Percentiles rank a stretch among this genome's conserved stretches.
Conservation (phyloP, 2,329 filamentous ascomycete species). For the Aphanoascus verrucosus region DNA sequence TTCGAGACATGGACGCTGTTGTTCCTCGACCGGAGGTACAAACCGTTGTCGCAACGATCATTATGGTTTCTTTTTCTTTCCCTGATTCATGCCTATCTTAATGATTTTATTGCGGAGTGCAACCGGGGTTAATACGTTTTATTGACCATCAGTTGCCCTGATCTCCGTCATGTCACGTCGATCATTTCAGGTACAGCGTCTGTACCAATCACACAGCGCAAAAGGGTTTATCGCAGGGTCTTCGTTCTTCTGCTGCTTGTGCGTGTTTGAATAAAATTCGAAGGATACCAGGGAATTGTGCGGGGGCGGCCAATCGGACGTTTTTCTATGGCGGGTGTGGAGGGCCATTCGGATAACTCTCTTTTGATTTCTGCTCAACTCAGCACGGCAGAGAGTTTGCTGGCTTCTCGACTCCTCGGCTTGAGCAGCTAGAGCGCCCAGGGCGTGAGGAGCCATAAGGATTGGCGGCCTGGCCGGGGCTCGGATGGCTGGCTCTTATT, state of each 20-base stretch:
- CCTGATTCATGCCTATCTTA: slow-evolving; percentile 7
- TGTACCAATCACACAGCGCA: neutral
- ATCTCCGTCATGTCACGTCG: slow-evolving; percentile 11
- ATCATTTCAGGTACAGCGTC: slow-evolving; percentile 10
- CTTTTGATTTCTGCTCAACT: too few relatives aligned
- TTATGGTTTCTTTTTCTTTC: neutral
- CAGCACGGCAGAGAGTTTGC: too few relatives aligned
- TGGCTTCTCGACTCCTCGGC: too few relatives aligned
- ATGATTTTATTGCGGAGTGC: slow-evolving; percentile 1
- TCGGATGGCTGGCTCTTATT: too few relatives aligned
- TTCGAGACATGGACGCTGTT: neutral
- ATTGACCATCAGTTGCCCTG: slow-evolving; percentile 9
- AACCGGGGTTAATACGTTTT: neutral
- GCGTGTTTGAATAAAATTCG: neutral
- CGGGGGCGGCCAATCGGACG: slow-evolving; percentile 10
- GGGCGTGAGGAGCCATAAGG: too few relatives aligned
- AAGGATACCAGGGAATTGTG: neutral
- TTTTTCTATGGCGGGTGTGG: neutral
- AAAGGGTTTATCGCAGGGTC: slow-evolving; percentile 3
- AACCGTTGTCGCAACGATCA: neutral
- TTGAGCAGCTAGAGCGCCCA: too few relatives aligned
- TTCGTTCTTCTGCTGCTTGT: neutral
- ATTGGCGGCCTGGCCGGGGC: too few relatives aligned
- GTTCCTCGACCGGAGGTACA: neutral
- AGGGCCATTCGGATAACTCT: too few relatives aligned